Evolutionary conservation across 179 eudicot genomes (phyloP), one percentile per base, ranked within the genome.

Genomic region (Corrigiola litoralis): DNA sequence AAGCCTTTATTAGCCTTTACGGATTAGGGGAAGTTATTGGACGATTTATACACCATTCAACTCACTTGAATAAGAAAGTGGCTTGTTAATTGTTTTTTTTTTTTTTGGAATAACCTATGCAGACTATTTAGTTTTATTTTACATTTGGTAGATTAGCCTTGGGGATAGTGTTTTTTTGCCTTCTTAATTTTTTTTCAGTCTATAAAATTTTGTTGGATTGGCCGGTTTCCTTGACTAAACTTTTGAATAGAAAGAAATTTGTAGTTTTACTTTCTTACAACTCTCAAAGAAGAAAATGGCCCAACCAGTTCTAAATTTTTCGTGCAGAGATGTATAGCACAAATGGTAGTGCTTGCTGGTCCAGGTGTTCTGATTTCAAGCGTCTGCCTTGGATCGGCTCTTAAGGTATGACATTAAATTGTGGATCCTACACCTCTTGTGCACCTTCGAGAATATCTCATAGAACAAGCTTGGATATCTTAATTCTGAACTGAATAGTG

Each of bases 361-460:
- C 98, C 98, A 29, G 98, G 98, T 58, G 98, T 92, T 58, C 73
- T 92, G 47, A 81, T 92, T 28, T 92, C 98, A 17, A 92, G 97
- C 50, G 84, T 87, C 77, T 81, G 82, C 69, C 90, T 92, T 75
- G 98, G 98, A 65, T 59, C 87, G 55, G 95, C 91, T 58, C 61
- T 92, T 12, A 92, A 90, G 98, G 98, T 92, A 65, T 45, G 44
- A 10, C 29, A 16, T 25, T 46, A 9, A n/a, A n/a, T n/a, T n/a
- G n/a, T n/a, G 52, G 31, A 29, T 49, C 36, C 14, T 7, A 28
- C 34, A 18, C 16, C 4, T 17, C 44, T 23, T 21, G 5, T 58
- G 31, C 16, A 41, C 25, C 29, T 41, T 14, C 7, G 6, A 31
- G 24, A 20, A 23, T 34, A 32, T 33, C 44, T 49, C 24, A 44